Evolutionary conservation across 371 early-diverging fungal species (phyloP).

Genomic region (Ordospora pajunii): DNA sequence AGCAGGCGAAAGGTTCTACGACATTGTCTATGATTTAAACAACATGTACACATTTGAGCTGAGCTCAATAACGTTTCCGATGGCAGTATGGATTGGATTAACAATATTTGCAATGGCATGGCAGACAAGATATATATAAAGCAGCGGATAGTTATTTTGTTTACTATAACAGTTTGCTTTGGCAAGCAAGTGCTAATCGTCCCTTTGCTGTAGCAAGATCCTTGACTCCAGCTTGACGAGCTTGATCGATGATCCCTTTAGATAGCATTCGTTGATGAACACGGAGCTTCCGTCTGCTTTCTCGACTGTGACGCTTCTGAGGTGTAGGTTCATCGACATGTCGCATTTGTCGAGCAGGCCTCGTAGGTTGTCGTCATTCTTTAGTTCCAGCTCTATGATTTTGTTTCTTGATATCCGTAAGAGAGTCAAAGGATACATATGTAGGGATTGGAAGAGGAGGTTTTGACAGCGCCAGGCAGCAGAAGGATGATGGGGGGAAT

Average conservation of each 20-base stretch:
- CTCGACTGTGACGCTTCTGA: conserved; percentile 48
- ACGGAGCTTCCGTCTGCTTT: conserved; percentile 8
- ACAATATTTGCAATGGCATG: neutral
- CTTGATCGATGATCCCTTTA: conserved; percentile 55
- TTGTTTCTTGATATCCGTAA: conserved; percentile 58
- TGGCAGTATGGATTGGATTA: neutral
- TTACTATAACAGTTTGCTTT: too few species aligned
- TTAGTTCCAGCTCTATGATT: conserved; percentile 55
- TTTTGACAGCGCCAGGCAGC: neutral
- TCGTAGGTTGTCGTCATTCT: conserved; percentile 48
- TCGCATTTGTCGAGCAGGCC: conserved; percentile 59
- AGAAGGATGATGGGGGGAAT: neutral
- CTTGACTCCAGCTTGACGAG: conserved; percentile 49
- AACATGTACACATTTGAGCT: neutral
- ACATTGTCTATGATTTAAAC: neutral
- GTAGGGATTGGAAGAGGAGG: neutral
- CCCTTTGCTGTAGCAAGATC: conserved; percentile 35
- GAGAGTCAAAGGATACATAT: conserved; percentile 62
- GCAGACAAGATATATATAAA: neutral
- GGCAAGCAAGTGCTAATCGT: neutral
- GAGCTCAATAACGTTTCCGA: neutral
- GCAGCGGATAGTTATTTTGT: too few species aligned
- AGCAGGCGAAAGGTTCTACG: neutral
- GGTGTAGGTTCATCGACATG: conserved; percentile 60
- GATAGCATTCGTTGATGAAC: conserved; percentile 46